Conservation (phyloP, 805 yeast genomes). For the Torulaspora franciscae region DNA sequence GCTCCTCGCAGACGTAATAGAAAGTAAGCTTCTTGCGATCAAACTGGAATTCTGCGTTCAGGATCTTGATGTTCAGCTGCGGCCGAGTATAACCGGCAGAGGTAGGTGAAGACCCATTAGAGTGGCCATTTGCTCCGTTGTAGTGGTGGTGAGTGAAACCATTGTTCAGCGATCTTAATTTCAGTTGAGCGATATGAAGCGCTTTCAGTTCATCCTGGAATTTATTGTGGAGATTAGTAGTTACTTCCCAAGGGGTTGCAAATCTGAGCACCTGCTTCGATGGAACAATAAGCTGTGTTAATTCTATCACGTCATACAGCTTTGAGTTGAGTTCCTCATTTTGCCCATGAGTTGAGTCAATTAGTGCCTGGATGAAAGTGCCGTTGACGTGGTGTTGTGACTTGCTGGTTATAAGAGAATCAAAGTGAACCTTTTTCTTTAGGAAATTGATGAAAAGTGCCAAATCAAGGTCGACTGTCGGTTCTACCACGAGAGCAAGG, state of each 20-base stretch:
- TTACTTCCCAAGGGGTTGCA: constrained; percentile 66
- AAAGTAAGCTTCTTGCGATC: constrained; percentile 74
- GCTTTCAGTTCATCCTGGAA: constrained; percentile 70
- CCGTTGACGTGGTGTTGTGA: constrained; percentile 30
- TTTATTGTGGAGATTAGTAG: constrained; percentile 53
- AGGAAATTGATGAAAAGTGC: constrained; percentile 70
- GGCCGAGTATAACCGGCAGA: constrained; percentile 29
- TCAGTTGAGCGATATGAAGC: constrained; percentile 55
- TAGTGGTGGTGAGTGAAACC: constrained; percentile 21
- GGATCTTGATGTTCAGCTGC: constrained; percentile 50
- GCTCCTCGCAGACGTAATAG: constrained; percentile 57
- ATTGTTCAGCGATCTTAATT: constrained; percentile 39
- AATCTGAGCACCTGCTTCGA: constrained; percentile 73
- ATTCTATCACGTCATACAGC: constrained; percentile 41
- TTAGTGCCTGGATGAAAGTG: constrained; percentile 28
- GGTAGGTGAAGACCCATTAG: constrained; percentile 6
- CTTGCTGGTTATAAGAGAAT: constrained; percentile 33
- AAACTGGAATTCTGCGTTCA: constrained; percentile 77
- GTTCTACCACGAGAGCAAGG: constrained; percentile 65
- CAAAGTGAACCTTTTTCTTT: constrained; percentile 62
- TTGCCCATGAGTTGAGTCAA: constrained; percentile 24
- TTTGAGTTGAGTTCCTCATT: constrained; percentile 28
- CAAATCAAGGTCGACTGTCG: constrained; percentile 54
- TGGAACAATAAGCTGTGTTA: constrained; percentile 56
- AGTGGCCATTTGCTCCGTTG: constrained; percentile 1